Conservation (phyloP, 2,329 filamentous ascomycete genomes). For the Laburnicola sp. region DNA sequence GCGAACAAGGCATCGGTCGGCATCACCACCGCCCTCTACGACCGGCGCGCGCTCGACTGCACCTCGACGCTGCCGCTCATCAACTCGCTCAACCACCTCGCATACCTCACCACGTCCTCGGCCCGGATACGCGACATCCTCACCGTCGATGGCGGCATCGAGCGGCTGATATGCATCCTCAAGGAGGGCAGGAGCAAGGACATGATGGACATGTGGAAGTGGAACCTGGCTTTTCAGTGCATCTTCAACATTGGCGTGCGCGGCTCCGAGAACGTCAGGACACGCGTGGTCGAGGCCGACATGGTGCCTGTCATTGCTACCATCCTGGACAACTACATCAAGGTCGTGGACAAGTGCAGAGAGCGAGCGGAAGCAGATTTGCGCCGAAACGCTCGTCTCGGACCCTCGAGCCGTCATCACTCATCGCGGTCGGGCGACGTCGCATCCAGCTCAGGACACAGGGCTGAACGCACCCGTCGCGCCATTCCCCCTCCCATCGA, state of each 20-base stretch:
- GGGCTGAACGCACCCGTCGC: slow-evolving; percentile 60
- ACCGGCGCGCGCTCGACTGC: slow-evolving; percentile 95
- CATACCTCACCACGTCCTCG: slow-evolving; percentile 96
- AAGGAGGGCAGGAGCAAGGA: slow-evolving; percentile 97
- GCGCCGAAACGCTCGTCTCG: slow-evolving; percentile 59
- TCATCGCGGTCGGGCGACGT: slow-evolving; percentile 47
- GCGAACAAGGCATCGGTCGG: slow-evolving; percentile 99
- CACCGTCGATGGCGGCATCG: slow-evolving; percentile 97
- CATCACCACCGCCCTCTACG: slow-evolving; percentile 97
- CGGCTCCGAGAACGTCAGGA: slow-evolving; percentile 90
- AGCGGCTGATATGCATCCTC: slow-evolving; percentile 93
- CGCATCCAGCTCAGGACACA: slow-evolving; percentile 42
- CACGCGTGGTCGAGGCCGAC: slow-evolving; percentile 94
- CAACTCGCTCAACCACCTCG: slow-evolving; percentile 98
- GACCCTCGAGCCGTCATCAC: slow-evolving; percentile 45
- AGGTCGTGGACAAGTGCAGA: slow-evolving; percentile 88
- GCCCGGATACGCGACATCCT: slow-evolving; percentile 96
- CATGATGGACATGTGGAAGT: slow-evolving; percentile 99
- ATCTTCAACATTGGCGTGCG: slow-evolving; percentile 98
- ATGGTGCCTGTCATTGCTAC: slow-evolving; percentile 99
- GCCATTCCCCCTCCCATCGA: slow-evolving; percentile 86
- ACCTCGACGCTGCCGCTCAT: slow-evolving; percentile 96
- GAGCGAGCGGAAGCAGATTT: slow-evolving; percentile 82
- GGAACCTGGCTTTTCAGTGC: slow-evolving; percentile 98
- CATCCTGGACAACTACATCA: slow-evolving; percentile 97